Base-by-base conservation (phyloP, 441 rosid species). In the Raphanus hybrid region DNA sequence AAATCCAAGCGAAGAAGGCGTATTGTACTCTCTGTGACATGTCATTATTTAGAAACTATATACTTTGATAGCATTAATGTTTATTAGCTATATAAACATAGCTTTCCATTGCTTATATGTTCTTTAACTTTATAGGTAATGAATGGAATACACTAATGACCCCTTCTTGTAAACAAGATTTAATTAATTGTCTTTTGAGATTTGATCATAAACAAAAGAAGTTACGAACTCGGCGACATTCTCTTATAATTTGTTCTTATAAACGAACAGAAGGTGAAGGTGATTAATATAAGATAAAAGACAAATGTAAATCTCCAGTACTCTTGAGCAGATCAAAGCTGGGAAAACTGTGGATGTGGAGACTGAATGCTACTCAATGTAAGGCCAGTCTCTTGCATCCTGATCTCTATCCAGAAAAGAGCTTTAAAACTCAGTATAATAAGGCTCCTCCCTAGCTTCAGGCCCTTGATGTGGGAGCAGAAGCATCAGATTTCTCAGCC, bases 401-500 rank as follows among this genome's bases (percentile, higher is more conserved):
- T 37, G 60, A 63, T 18, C 59, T 34, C 81, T 60, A 70, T 75
- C 23, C 67, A 67, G 58, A 16, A 48, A 72, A 39, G 65, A 72
- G 63, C 45, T 50, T 60, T 29, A 23, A 50, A 35, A 39, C 50
- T 59, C 52, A 62, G n/a, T 70, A 14, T 35, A 59, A 59, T 3
- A 62, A 62, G 48, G 76, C 54, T 69, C 14, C 54, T 69, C 14
- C 59, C 77, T 69, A 82, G 70, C 60, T 82, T 75, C 81, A 84
- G 80, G 85, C 75, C 81, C 80, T 86, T n/a, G 86, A 85, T 14
- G 89, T 76, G 76, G 92, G 96, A 45, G 86, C 10, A 1, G 91
- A 87, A 8, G 87, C 73, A 74, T 92, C 97, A 34, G 94, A 84
- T 82, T 96, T 96, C 90, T 93, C 97, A 0, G 97, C 97, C 77